These are phyloP conservation scores for Macrotyloma uniflorum DNA, from an alignment of 306 rosid species.

Conservation along the genomic window DNA sequence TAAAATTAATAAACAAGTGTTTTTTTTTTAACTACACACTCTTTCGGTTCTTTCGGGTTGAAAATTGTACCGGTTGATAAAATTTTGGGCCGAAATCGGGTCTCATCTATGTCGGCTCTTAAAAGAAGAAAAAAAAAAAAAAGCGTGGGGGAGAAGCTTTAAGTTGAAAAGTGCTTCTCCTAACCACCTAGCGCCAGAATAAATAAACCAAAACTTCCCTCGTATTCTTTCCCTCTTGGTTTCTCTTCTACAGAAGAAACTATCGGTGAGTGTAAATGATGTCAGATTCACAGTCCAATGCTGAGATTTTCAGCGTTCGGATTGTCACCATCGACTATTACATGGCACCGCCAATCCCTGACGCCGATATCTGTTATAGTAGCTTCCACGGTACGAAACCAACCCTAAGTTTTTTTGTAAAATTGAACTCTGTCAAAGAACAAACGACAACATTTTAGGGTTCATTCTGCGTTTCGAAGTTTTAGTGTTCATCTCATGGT, in stretches of 20 bases:
- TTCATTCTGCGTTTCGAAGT: slow-evolving; percentile 24
- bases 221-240: neutral
- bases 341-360: slow-evolving; percentile 77
- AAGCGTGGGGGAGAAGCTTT: slow-evolving; percentile 3
- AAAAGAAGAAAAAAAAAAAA: neutral
- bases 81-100: no score
- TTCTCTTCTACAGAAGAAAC: neutral
- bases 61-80: neutral
- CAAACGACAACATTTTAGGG: slow-evolving; percentile 20
- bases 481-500: neutral
- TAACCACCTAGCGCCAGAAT: slow-evolving; percentile 19
- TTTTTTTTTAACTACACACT: neutral
- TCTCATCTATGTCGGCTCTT: no score
- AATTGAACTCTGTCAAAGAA: slow-evolving; percentile 6
- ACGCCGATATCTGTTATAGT: slow-evolving; percentile 70
- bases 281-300: slow-evolving; percentile 46
- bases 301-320: slow-evolving; percentile 69
- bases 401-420: slow-evolving; percentile 4
- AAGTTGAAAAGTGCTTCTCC: slow-evolving; percentile 4
- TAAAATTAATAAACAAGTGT: neutral
- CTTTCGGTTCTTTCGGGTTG: neutral
- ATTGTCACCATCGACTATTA: slow-evolving; percentile 80
- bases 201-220: neutral
- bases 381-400: slow-evolving; percentile 75
- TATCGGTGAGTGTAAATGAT: neutral